Evolutionary conservation across 1,139 yeast genomes (phyloP).

Genomic region (Magnusiomyces suaveolens): DNA sequence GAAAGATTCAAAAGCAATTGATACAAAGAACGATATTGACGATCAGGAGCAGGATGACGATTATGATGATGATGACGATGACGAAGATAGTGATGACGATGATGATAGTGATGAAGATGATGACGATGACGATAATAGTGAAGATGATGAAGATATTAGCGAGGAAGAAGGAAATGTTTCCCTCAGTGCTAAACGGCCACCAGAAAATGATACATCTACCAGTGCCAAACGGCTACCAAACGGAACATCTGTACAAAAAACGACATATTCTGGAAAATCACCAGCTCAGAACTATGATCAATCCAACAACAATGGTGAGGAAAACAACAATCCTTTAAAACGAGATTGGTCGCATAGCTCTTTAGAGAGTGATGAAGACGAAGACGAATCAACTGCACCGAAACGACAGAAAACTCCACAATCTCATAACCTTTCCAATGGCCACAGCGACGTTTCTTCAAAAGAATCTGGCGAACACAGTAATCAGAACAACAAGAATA

Average conservation of each 20-base stretch:
- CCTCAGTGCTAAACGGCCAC: neutral
- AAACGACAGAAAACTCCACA: conserved; percentile 21
- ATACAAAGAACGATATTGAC: neutral
- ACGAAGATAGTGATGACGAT: conserved; percentile 6
- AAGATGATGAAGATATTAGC: neutral
- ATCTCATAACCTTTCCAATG: conserved; percentile 19
- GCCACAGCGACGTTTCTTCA: conserved; percentile 21
- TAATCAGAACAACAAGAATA: conserved; percentile 17
- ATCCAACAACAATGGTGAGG: conserved; percentile 1
- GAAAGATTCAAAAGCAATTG: neutral
- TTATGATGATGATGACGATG: conserved; percentile 1
- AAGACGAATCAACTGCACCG: conserved; percentile 14
- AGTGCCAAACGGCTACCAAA: neutral
- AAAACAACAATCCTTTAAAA: conserved; percentile 2
- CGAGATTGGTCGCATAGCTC: conserved; percentile 6
- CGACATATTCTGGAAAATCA: neutral
- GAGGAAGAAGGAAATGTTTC: neutral
- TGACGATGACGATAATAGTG: neutral
- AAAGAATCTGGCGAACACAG: conserved; percentile 10
- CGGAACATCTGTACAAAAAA: neutral
- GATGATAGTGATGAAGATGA: conserved; percentile 1
- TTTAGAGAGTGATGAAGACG: conserved; percentile 9
- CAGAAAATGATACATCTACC: neutral
- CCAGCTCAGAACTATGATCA: no score
- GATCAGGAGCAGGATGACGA: neutral